These are phyloP conservation scores for Betula pendula DNA, from an alignment of 306 rosid species.

Conservation along the genomic window DNA sequence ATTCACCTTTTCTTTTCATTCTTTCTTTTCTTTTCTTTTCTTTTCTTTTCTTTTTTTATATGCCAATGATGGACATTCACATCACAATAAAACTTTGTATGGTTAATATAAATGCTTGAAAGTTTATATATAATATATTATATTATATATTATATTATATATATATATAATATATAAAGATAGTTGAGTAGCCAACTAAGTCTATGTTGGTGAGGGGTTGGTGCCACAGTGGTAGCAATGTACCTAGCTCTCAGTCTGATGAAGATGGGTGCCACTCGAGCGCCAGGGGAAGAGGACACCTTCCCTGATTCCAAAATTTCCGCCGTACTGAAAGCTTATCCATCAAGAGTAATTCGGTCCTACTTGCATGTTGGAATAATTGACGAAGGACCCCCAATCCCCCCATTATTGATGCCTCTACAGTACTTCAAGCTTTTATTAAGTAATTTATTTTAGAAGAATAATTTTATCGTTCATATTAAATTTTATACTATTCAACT, in stretches of 20 bases:
- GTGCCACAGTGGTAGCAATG: conserved; percentile 23
- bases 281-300: conserved; percentile 17
- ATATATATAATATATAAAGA: too few species aligned
- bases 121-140: too few species aligned
- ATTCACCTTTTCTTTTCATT: too few species aligned
- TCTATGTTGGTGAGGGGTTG: conserved; percentile 1
- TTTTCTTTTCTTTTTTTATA: too few species aligned
- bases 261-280: conserved; percentile 30
- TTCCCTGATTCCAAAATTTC: conserved; percentile 18
- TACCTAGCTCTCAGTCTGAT: neutral
- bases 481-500: too few species aligned
- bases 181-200: neutral
- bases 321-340: conserved; percentile 2
- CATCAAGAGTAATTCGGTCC: neutral
- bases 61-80: too few species aligned
- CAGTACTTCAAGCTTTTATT: neutral
- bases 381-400: neutral
- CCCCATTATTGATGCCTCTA: conserved; percentile 1
- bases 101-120: too few species aligned
- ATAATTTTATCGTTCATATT: too few species aligned
- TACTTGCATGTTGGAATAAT: neutral
- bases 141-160: too few species aligned
- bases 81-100: too few species aligned
- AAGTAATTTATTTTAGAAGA: too few species aligned
- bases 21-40: too few species aligned